These are phyloP conservation scores for Schizonepeta tenuifolia DNA, from an alignment of 257 asterid genomes.

Conservation along the genomic window DNA sequence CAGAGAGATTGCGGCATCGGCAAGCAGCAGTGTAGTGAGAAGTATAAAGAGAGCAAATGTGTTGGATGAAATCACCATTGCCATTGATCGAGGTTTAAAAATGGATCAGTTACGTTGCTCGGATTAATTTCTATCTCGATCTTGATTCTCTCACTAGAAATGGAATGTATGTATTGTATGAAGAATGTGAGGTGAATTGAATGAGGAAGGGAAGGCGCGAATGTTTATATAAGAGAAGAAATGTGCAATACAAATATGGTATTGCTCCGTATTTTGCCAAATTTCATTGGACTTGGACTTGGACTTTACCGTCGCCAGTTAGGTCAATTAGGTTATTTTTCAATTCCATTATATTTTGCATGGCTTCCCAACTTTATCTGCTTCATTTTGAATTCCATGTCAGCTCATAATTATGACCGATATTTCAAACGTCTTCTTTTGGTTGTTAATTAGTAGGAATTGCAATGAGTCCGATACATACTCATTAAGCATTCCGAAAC, in stretches of 20 bases:
- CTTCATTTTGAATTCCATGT: too few species aligned
- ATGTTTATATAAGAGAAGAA: slow-evolving; percentile 38
- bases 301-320: slow-evolving; percentile 24
- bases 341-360: background rate
- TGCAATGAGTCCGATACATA: too few species aligned
- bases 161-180: background rate
- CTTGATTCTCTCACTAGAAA: background rate
- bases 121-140: slow-evolving; percentile 18
- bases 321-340: slow-evolving; percentile 21
- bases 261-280: slow-evolving; percentile 31
- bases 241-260: background rate
- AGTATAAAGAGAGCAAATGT: slow-evolving; percentile 37
- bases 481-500: too few species aligned
- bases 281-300: slow-evolving; percentile 38
- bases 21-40: slow-evolving; percentile 38
- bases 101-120: background rate
- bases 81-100: background rate
- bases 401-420: too few species aligned
- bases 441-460: too few species aligned
- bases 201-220: slow-evolving; percentile 32
- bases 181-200: slow-evolving; percentile 29
- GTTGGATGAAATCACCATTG: slow-evolving; percentile 53
- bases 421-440: too few species aligned
- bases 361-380: background rate
- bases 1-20: slow-evolving; percentile 30